phyloP scores from a whole-genome alignment of 306 rosid species.

The Benincasa hispida region DNA sequence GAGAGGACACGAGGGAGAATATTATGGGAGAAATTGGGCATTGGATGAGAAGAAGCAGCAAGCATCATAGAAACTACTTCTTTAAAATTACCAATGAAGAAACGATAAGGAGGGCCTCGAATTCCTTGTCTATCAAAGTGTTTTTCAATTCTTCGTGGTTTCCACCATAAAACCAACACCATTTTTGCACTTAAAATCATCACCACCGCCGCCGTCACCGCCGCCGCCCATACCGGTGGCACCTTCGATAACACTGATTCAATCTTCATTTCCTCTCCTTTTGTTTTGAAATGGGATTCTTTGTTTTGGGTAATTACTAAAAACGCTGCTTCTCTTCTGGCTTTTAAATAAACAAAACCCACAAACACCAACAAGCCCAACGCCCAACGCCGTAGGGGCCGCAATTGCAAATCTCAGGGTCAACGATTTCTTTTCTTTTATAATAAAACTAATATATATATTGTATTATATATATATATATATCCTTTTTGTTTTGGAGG shows the following conservation, averaged over 20 bases:
- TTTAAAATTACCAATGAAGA: constrained; percentile 86
- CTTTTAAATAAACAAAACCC: constrained; percentile 7
- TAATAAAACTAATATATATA: neutral
- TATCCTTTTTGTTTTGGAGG: neutral
- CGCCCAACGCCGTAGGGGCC: constrained; percentile 99
- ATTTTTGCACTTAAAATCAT: constrained; percentile 27
- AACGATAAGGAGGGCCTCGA: constrained; percentile 87
- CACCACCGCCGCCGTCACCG: neutral
- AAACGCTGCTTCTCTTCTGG: neutral
- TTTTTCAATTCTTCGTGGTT: constrained; percentile 54
- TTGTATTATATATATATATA: neutral
- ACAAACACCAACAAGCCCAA: constrained; percentile 39
- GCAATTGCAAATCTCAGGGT: constrained; percentile 69
- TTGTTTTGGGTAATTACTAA: no score
- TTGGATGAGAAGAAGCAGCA: constrained; percentile 79
- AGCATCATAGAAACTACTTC: constrained; percentile 77
- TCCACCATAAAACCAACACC: constrained; percentile 68
- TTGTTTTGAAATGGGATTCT: no score
- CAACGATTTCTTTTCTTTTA: constrained; percentile 31
- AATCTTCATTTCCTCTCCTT: no score
- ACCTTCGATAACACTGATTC: no score
- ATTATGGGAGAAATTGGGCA: constrained; percentile 76
- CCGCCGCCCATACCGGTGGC: neutral
- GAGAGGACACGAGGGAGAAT: constrained; percentile 92
- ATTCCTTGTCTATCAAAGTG: constrained; percentile 84